Conservation (phyloP, 2,329 filamentous ascomycete species). For the Diaporthe capsici region DNA sequence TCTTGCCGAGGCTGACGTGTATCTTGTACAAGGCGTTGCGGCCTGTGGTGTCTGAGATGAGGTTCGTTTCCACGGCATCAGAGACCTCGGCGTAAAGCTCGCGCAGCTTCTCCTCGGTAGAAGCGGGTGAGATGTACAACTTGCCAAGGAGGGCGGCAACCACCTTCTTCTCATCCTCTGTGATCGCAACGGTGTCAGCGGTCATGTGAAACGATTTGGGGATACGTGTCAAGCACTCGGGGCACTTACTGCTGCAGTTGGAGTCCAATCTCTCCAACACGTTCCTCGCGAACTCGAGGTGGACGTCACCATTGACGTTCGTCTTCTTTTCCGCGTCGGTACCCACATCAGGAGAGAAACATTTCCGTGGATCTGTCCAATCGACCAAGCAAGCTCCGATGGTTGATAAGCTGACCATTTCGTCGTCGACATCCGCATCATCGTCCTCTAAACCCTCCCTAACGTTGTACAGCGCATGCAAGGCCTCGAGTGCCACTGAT, state of each 20-base stretch:
- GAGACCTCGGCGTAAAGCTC: conserved; percentile 70
- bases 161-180: conserved; percentile 89
- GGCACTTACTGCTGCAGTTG: conserved; percentile 74
- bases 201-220: not conserved
- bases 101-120: conserved; percentile 70
- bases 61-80: conserved; percentile 73
- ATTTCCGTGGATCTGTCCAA: conserved; percentile 95
- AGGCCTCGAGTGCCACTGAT: conserved; percentile 77
- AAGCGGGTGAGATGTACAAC: conserved; percentile 80
- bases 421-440: conserved; percentile 80
- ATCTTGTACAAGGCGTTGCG: conserved; percentile 78
- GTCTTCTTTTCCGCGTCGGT: conserved; percentile 71
- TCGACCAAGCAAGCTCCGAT: conserved; percentile 89
- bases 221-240: conserved; percentile 43
- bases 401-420: conserved; percentile 82
- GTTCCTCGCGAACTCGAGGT: conserved; percentile 82
- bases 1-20: conserved; percentile 76
- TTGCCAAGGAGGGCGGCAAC: conserved; percentile 85
- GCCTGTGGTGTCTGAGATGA: conserved; percentile 72
- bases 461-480: conserved; percentile 81
- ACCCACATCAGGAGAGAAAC: conserved; percentile 65
- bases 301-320: conserved; percentile 80
- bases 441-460: conserved; percentile 82
- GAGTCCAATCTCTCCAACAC: conserved; percentile 81
- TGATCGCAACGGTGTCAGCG: conserved; percentile 36